These are phyloP conservation scores for Colletotrichum sidae DNA, from an alignment of 2,329 filamentous ascomycete species.

Conservation along the genomic window DNA sequence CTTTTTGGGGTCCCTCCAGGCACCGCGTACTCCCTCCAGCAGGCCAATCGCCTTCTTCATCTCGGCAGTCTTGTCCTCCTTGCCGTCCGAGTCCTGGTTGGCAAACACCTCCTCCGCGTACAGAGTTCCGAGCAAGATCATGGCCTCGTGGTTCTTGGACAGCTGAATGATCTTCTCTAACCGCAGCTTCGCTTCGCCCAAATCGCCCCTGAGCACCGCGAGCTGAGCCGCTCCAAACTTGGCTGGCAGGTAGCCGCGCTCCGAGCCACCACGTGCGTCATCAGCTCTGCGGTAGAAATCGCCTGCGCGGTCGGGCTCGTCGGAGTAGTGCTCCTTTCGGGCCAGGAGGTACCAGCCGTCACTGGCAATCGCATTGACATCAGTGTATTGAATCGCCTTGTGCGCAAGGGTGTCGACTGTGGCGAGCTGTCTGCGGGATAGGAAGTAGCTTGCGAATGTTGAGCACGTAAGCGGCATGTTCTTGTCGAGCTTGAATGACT, in stretches of 20 bases:
- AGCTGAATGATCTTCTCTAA: slow-evolving; percentile 95
- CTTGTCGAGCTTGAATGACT: slow-evolving; percentile 93
- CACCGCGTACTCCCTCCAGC: slow-evolving; percentile 84
- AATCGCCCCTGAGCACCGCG: slow-evolving; percentile 84
- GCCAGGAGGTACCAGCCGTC: slow-evolving; percentile 98
- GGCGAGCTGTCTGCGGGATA: slow-evolving; percentile 81
- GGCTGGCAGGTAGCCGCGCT: slow-evolving; percentile 90
- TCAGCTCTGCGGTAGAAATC: slow-evolving; percentile 93
- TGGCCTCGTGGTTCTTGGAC: slow-evolving; percentile 85
- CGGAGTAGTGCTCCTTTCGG: slow-evolving; percentile 87
- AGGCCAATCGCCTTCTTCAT: slow-evolving; percentile 87
- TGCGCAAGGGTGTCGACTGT: slow-evolving; percentile 89
- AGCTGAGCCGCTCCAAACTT: slow-evolving; percentile 96
- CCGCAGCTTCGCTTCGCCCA: slow-evolving; percentile 91
- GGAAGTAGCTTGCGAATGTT: slow-evolving; percentile 90
- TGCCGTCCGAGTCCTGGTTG: slow-evolving; percentile 75
- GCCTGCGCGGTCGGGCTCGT: slow-evolving; percentile 78
- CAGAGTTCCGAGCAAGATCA: slow-evolving; percentile 90
- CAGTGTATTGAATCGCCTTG: slow-evolving; percentile 94
- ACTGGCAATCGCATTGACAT: slow-evolving; percentile 95
- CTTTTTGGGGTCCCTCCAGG: slow-evolving; percentile 95
- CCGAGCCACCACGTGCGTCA: slow-evolving; percentile 89
- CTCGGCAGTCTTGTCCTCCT: slow-evolving; percentile 89
- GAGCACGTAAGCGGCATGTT: slow-evolving; percentile 90
- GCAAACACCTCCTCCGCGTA: slow-evolving; percentile 95